These are phyloP conservation scores for Paecilomyces dactylethromorphus DNA, from an alignment of 2,329 filamentous ascomycete genomes.

Conservation along the genomic window DNA sequence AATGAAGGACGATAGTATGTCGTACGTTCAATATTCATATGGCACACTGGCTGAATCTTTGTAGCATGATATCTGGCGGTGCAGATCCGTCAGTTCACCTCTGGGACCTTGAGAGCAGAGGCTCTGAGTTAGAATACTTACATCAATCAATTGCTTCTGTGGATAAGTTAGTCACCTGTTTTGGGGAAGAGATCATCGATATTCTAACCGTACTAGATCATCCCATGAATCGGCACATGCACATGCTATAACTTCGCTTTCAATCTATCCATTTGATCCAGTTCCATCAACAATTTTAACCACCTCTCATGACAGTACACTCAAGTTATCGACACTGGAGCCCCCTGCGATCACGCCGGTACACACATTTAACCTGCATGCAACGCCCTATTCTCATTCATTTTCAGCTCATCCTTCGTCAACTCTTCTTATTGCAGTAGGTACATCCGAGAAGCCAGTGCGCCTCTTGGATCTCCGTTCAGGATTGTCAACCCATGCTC, in stretches of 20 bases:
- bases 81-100: conserved; percentile 77
- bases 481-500: conserved; percentile 65
- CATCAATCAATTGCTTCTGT: conserved; percentile 45
- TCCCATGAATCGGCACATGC: conserved; percentile 35
- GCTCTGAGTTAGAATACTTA: conserved; percentile 45
- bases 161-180: conserved; percentile 16
- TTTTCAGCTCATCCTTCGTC: conserved; percentile 61
- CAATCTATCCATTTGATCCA: conserved; percentile 44
- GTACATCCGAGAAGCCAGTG: conserved; percentile 77
- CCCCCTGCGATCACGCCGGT: conserved; percentile 34
- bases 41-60: conserved; percentile 8
- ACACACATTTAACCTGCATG: conserved; percentile 41
- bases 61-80: conserved; percentile 73
- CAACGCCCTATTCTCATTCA: conserved; percentile 56
- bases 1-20: conserved; percentile 69
- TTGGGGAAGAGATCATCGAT: conserved; percentile 1
- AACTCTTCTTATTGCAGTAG: conserved; percentile 75
- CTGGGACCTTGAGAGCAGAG: conserved; percentile 71
- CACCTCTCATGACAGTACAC: conserved; percentile 39
- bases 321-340: conserved; percentile 38
- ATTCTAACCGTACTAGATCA: conserved; percentile 11
- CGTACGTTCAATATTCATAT: conserved; percentile 13
- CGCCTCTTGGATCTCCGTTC: conserved; percentile 81
- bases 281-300: conserved; percentile 40
- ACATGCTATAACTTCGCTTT: conserved; percentile 40